Percentiles rank a stretch among this genome's conserved stretches.
Conservation (phyloP, 2,329 filamentous ascomycete genomes). For the Venturiaceae sp. region DNA sequence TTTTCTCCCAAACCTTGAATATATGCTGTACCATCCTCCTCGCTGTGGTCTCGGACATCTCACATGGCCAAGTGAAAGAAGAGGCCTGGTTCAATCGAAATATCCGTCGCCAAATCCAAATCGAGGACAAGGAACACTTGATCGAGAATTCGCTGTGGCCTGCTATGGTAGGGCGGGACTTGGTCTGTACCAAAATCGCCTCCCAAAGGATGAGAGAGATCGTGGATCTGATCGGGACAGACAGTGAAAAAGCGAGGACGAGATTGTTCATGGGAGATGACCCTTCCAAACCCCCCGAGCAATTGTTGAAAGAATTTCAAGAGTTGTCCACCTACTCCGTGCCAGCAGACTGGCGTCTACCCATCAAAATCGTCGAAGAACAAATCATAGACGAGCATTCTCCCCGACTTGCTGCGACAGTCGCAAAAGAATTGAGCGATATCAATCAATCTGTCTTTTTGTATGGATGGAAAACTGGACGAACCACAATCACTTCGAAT, state of each 20-base stretch:
- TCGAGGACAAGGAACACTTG: conserved; percentile 52
- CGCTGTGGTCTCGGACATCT: conserved; percentile 64
- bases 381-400: conserved; percentile 14
- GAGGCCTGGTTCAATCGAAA: conserved; percentile 48
- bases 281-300: conserved; percentile 16
- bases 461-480: conserved; percentile 54
- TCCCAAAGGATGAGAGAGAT: conserved; percentile 48
- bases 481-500: conserved; percentile 65
- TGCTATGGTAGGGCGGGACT: conserved; percentile 41
- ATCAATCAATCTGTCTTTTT: conserved; percentile 64
- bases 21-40: conserved; percentile 63
- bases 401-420: conserved; percentile 28
- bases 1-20: conserved; percentile 39
- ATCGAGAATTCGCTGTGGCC: conserved; percentile 54
- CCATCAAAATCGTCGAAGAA: conserved; percentile 46
- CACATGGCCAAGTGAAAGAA: conserved; percentile 42
- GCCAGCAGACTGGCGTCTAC: conserved; percentile 47
- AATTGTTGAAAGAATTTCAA: conserved; percentile 20
- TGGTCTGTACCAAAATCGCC: conserved; percentile 60
- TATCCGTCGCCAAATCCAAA: conserved; percentile 54
- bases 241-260: conserved; percentile 42
- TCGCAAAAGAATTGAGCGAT: conserved; percentile 40
- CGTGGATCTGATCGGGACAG: conserved; percentile 27
- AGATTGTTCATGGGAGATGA: conserved; percentile 46
- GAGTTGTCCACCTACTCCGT: conserved; percentile 44